These are phyloP conservation scores for Camelina laxa DNA, from an alignment of 345 rosid species.

Conservation along the genomic window DNA sequence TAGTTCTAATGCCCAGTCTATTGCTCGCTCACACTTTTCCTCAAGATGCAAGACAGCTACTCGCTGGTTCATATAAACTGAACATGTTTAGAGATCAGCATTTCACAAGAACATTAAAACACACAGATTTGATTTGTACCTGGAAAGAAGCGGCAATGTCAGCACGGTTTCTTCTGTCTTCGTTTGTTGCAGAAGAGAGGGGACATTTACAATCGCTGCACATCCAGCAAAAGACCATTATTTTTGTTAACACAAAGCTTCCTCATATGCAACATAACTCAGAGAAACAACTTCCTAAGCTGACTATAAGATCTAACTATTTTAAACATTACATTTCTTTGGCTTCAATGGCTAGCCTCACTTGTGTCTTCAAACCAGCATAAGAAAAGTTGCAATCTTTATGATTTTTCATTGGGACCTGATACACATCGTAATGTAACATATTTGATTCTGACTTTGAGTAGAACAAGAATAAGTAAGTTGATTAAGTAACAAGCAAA, in stretches of 20 bases:
- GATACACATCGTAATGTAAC: slow-evolving; percentile 29
- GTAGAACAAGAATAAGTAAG: background rate
- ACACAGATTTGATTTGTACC: slow-evolving; percentile 46
- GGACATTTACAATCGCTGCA: slow-evolving; percentile 73
- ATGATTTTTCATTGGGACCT: slow-evolving; percentile 91
- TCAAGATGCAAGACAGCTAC: slow-evolving; percentile 95
- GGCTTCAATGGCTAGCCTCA: slow-evolving; percentile 85
- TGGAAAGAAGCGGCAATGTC: slow-evolving; percentile 97
- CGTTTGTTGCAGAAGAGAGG: slow-evolving; percentile 64
- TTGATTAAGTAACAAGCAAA: background rate
- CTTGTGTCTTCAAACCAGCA: slow-evolving; percentile 98
- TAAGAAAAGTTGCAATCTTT: slow-evolving; percentile 93
- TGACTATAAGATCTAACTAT: background rate
- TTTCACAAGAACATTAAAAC: slow-evolving; percentile 12
- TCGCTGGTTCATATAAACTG: slow-evolving; percentile 55
- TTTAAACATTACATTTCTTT: slow-evolving; percentile 59
- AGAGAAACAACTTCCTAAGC: slow-evolving; percentile 26
- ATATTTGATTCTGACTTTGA: background rate
- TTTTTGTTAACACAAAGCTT: background rate
- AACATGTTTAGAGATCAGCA: background rate
- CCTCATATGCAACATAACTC: background rate
- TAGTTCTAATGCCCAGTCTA: slow-evolving; percentile 85
- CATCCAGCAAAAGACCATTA: slow-evolving; percentile 28
- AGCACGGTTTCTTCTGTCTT: slow-evolving; percentile 82
- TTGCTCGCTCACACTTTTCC: slow-evolving; percentile 90